Percentiles rank a stretch among this genome's conserved stretches.
Conservation (phyloP, 2,329 filamentous ascomycete species). For the Colletotrichum sp. region DNA sequence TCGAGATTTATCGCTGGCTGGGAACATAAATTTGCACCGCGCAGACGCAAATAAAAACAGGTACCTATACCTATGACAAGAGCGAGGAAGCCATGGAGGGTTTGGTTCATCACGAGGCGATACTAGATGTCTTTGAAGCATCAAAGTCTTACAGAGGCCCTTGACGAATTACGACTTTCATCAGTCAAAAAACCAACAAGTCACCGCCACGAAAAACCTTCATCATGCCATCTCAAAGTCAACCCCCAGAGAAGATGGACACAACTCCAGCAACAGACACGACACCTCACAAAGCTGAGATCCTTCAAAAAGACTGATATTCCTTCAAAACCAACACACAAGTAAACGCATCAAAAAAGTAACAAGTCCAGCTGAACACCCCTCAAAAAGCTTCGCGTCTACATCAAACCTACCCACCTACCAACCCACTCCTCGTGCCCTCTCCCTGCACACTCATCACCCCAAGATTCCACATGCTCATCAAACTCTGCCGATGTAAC, state of each 20-base stretch:
- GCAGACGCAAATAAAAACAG: not conserved
- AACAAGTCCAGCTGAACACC: not conserved
- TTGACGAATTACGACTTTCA: not conserved
- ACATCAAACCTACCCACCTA: not conserved
- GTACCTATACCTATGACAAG: not conserved
- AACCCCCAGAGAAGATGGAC: not conserved
- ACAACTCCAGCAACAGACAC: not conserved
- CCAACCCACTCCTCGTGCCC: too few species aligned
- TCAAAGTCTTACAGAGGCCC: not conserved
- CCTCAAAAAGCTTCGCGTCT: not conserved
- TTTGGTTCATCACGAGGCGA: not conserved
- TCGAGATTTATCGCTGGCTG: not conserved
- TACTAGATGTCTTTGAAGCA: too few species aligned
- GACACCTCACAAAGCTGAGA: not conserved
- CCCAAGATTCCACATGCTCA: not conserved
- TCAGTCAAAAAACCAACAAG: not conserved
- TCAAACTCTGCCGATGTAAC: not conserved
- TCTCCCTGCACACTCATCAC: not conserved
- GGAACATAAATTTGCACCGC: rapidly evolving
- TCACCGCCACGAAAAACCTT: not conserved
- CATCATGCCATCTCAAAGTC: not conserved
- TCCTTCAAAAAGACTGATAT: not conserved
- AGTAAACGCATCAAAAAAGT: not conserved
- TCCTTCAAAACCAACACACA: not conserved
- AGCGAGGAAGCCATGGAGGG: not conserved